Percentiles rank a stretch among this genome's conserved stretches.
Conservation (phyloP, 1,284 basidiomycete genomes). For the Microbotryomycetes sp. region DNA sequence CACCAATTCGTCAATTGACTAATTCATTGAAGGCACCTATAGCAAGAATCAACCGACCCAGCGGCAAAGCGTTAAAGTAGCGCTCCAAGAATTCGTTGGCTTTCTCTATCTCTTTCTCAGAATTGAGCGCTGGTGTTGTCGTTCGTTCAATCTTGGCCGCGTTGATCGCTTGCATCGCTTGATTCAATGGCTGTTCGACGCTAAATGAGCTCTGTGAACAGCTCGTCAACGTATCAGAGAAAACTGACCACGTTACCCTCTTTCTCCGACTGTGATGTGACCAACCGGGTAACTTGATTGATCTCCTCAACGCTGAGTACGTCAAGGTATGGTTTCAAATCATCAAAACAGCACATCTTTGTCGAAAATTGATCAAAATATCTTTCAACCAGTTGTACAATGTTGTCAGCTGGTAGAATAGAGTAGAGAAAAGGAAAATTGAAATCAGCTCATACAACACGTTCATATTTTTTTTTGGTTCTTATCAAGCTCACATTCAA, state of each 20-base stretch:
- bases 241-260: neutral
- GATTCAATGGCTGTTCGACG: conserved; percentile 47
- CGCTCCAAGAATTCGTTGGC: conserved; percentile 53
- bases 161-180: conserved; percentile 60
- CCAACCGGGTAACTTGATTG: conserved; percentile 21
- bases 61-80: conserved; percentile 59
- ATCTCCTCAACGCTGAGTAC: conserved; percentile 45
- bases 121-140: conserved; percentile 50
- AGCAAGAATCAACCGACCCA: conserved; percentile 47
- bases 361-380: conserved; percentile 69
- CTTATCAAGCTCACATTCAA: conserved; percentile 44
- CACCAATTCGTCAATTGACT: neutral
- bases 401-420: conserved; percentile 49
- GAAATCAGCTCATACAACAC: conserved; percentile 4
- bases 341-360: conserved; percentile 79
- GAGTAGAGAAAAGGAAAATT: conserved; percentile 10
- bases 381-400: conserved; percentile 41
- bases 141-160: conserved; percentile 63
- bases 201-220: no score
- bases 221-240: no score
- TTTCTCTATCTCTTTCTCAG: conserved; percentile 53
- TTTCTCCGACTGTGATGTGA: neutral
- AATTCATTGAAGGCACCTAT: neutral
- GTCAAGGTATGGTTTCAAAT: conserved; percentile 60
- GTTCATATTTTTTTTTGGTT: no score